These are phyloP conservation scores for Pyrus betulifolia DNA, from an alignment of 306 rosid genomes.

Conservation along the genomic window DNA sequence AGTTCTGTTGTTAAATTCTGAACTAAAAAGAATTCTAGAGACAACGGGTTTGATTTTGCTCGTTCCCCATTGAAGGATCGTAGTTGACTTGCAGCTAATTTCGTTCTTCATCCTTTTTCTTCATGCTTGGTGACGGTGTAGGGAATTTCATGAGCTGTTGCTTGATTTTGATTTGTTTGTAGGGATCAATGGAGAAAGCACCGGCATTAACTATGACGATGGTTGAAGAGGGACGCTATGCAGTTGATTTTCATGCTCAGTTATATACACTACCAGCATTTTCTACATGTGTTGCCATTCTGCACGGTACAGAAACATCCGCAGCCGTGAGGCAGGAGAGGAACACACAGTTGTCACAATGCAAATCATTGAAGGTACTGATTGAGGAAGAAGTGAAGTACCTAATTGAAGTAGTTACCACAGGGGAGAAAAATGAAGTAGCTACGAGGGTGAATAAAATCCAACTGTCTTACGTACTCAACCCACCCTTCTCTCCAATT, in stretches of 20 bases:
- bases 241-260: conserved; percentile 84
- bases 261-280: conserved; percentile 84
- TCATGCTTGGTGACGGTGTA: background rate
- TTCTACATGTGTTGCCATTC: conserved; percentile 74
- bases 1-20: background rate
- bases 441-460: conserved; percentile 46
- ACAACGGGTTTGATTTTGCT: background rate
- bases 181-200: conserved; percentile 72
- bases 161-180: conserved; percentile 13
- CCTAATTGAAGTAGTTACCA: conserved; percentile 47
- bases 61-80: background rate
- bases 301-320: conserved; percentile 59
- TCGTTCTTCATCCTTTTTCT: background rate
- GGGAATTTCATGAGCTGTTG: background rate
- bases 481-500: conserved; percentile 85
- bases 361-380: conserved; percentile 65
- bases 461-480: conserved; percentile 48
- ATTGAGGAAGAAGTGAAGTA: conserved; percentile 57
- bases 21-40: background rate
- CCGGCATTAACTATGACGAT: conserved; percentile 64
- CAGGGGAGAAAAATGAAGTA: conserved; percentile 40
- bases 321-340: conserved; percentile 23
- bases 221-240: conserved; percentile 68
- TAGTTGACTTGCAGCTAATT: background rate
- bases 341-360: conserved; percentile 36